Conservation (phyloP, 2,329 filamentous ascomycete species). For the Fusarium pseudonygamai region DNA sequence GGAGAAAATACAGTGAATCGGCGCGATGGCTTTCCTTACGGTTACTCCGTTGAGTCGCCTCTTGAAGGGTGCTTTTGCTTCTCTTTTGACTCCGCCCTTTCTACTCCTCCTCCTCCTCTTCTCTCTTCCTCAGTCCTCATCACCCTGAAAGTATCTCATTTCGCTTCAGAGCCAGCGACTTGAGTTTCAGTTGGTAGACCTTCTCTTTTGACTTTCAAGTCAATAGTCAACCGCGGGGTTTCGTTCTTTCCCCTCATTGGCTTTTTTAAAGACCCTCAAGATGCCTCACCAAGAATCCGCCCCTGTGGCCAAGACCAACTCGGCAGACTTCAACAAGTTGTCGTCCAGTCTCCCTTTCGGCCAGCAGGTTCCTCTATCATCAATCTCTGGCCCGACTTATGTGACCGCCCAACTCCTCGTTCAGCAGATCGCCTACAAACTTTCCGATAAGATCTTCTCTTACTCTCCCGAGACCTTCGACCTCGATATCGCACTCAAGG, state of each 20-base stretch:
- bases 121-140: conserved; percentile 5
- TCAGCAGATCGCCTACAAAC: conserved; percentile 93
- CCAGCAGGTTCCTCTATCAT: conserved; percentile 61
- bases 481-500: conserved; percentile 82
- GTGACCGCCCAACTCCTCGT: conserved; percentile 92
- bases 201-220: conserved; percentile 16
- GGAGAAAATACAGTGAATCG: conserved; percentile 18
- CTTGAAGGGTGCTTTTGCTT: conserved; percentile 30
- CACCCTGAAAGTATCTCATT: conserved; percentile 36
- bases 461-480: conserved; percentile 96
- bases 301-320: conserved; percentile 38
- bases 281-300: conserved; percentile 51
- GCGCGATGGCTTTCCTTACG: conserved; percentile 31
- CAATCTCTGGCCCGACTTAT: conserved; percentile 88
- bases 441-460: conserved; percentile 97
- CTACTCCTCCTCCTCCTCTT: background rate
- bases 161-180: conserved; percentile 37
- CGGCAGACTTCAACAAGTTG: conserved; percentile 50
- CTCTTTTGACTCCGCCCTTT: conserved; percentile 10
- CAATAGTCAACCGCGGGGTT: conserved; percentile 12
- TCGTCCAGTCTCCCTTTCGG: conserved; percentile 68
- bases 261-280: conserved; percentile 9
- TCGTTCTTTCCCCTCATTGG: conserved; percentile 5
- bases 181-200: conserved; percentile 25
- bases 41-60: conserved; percentile 40